Base-by-base conservation (phyloP, 805 yeast species). In the Nakazawaea holstii region DNA sequence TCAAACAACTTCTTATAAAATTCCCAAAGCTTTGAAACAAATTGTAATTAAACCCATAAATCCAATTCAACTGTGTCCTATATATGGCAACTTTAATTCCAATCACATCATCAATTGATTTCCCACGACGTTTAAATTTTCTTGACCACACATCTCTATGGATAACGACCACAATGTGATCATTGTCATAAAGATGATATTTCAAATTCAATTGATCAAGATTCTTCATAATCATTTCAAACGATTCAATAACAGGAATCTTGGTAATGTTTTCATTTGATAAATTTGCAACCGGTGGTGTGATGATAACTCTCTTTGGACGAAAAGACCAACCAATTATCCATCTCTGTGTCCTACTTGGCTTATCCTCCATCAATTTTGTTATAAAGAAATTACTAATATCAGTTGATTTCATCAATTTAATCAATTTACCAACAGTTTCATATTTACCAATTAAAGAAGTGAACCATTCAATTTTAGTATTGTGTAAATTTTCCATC, bases 401-500 rank as follows among this genome's bases (percentile, higher is more conserved):
- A 3, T 39, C 45, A 26, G 39, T 27, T 6, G 36, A 26, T 28
- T 40, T 45, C 39, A 51, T 30, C 6, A 36, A 35, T 24, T 44
- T 53, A 24, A 51, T 51, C 46, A 53, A 41, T 24, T 41, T 53
- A 13, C 24, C 45, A 30, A 56, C 49, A 20, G 54, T 50, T 20
- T 33, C 51, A 30, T 39, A 49, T 30, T 55, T 59, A 1, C 64
- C 62, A 6, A 59, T 17, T 26, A 59, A 50, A 6, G 74, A 61
- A n/a, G 75, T 63, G 51, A 58, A 72, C 77, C 77, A 72, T 4
- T 41, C 50, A 15, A 59, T 52, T n/a, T 48, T 28, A 2, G 38
- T 11, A 6, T 37, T 43, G 11, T 48, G n/a, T 2, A 53, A 10
- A 45, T 72, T 66, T 44, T 71, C 64, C 4, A 47, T 37, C 9